Evolutionary conservation across 495 filamentous ascomycete species (phyloP), one percentile per base, ranked within the genome.

Genomic region (Symbiotaphrina buchneri): DNA sequence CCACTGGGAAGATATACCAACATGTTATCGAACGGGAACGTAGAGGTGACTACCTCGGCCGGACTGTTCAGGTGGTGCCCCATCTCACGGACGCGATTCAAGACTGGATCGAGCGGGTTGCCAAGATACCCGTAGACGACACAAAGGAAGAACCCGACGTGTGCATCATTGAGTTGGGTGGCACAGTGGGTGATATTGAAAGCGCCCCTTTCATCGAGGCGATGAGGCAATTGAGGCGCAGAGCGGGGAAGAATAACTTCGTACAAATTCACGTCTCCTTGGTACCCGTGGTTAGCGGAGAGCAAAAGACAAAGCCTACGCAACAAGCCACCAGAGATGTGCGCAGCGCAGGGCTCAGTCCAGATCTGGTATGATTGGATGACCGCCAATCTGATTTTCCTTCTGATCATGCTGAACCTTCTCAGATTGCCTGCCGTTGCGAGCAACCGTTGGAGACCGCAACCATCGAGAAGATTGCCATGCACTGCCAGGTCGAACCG

Each of bases 231-330:
- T 62, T 93, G 25, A 61, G 70, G 29, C 53, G 71, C 31, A 60
- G 68, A 27, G 71, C 63, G 29, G 80, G 77, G 34, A 75, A 70
- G 47, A 56, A 65, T 41, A 87, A 91, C 52, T 91, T 94, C 50
- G 43, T 80, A 39, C 71, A 78, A 47, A 92, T 87, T 37, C 71
- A 81, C 45, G 84, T 91, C 26, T 80, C 67, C 6, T 69, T 75
- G 28, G 65, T 92, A 13, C 83, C 82, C 0, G 53, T 84, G 3
- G 56, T 67, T 19, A 44, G 51, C 19, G 51, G 74, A n/a, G 87
- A 95, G 55, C 68, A 87, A 53, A 97, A 95, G 69, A 94, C 82
- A 10, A 97, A 97, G 52, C 87, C 87, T 1, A 95, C 87, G 0
- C 87, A 95, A 48, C 63, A 74, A 38, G 80, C 87, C 21, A 82